These are phyloP conservation scores for Liriodendron chinense DNA, from an alignment of 164 flowering plant genomes.

Conservation along the genomic window DNA sequence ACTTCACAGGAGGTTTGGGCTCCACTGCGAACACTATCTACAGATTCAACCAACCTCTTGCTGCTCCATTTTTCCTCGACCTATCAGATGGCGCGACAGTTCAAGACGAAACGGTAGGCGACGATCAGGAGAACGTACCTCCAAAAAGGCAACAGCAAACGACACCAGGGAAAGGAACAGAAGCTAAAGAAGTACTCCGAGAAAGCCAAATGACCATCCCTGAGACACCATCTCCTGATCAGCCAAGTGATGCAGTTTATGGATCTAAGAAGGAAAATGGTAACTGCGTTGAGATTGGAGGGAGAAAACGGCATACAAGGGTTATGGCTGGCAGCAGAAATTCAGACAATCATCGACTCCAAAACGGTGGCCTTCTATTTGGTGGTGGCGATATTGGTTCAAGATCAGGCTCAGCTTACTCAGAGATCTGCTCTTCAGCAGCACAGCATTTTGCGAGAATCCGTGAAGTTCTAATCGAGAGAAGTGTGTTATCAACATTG, in stretches of 20 bases:
- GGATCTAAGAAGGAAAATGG: constrained; percentile 57
- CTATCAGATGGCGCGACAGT: constrained; percentile 47
- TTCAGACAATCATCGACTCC: constrained; percentile 35
- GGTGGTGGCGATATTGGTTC: constrained; percentile 45
- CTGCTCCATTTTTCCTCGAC: constrained; percentile 53
- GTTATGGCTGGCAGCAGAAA: constrained; percentile 37
- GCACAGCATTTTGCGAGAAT: constrained; percentile 93
- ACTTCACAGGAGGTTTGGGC: constrained; percentile 41
- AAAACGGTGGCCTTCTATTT: constrained; percentile 43
- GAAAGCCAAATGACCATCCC: constrained; percentile 88
- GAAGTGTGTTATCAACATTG: constrained; percentile 78
- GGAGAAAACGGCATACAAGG: constrained; percentile 62
- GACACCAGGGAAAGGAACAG: constrained; percentile 74
- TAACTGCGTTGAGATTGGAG: constrained; percentile 55
- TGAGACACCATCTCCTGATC: constrained; percentile 98
- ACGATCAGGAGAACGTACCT: constrained; percentile 75
- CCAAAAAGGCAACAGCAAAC: constrained; percentile 57
- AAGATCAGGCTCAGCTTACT: constrained; percentile 73
- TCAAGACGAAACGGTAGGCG: constrained; percentile 29
- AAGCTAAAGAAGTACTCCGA: constrained; percentile 50
- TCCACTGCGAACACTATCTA: constrained; percentile 24
- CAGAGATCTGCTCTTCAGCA: constrained; percentile 75
- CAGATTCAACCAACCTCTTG: constrained; percentile 40
- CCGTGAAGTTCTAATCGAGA: constrained; percentile 88
- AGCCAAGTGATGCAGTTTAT: constrained; percentile 55